Base-by-base conservation (phyloP, 495 filamentous ascomycete species). In the Saxophila tyrrhenica region DNA sequence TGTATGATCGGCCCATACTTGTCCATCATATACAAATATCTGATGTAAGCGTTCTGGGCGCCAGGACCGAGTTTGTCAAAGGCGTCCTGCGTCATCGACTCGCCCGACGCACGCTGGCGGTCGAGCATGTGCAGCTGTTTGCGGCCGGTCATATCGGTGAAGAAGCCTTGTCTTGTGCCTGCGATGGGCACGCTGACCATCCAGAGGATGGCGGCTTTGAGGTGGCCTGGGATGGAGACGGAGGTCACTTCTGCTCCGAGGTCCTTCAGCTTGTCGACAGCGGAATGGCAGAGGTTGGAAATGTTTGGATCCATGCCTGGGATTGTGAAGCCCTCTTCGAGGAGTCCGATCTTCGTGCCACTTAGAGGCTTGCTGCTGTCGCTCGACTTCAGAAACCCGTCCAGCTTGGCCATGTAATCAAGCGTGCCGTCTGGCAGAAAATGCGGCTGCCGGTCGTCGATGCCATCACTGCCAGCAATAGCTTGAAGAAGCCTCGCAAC, bases 391-490 rank as follows among this genome's bases (percentile, higher is more conserved):
- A 35, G 13, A 13, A 35, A 35, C 13, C 13, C 17, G 44, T 55
- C 44, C 19, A 55, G 19, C 0, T 79, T 70, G 56, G 67, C 64
- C 15, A 44, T 39, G 25, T 48, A 48, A 2, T 55, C 43, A 11
- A 50, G 19, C 8, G 44, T 39, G 13, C 22, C 44, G 21, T 9
- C 24, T 39, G 43, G 43, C 19, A 55, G 29, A 24, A 44, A 55
- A 11, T 66, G 16, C 65, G 62, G 72, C 47, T 73, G 70, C 7
- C 75, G 67, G 57, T 81, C 78, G 57, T 82, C 79, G 38, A 79
- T 75, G 0, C 75, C 76, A 56, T 82, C 79, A 23, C 70, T 70
- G 3, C 78, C 79, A 32, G 73, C 70, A 47, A 82, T 75, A 0
- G 66, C 72, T 51, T 80, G 70, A 7, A 81, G 68, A 20, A 77